Base-by-base conservation (phyloP, 129 eudicot genomes). In the Flaveria brownii region DNA sequence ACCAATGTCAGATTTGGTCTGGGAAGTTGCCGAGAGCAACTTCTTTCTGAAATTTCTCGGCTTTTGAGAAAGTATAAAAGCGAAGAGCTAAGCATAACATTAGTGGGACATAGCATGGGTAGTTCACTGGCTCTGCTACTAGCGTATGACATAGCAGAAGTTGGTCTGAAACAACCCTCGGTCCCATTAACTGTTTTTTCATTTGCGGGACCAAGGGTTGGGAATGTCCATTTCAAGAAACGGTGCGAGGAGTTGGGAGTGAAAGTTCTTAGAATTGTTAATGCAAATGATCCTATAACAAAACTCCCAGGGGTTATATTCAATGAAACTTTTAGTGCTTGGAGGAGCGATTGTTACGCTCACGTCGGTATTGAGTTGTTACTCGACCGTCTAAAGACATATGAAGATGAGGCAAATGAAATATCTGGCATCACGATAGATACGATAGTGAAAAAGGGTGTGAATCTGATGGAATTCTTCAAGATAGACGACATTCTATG, bases 21-120 rank as follows among this genome's bases (percentile, higher is more conserved):
- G 0, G 78, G 47, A 70, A 89, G 96, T 66, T 87, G 89, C 18
- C 91, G 96, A 0, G 89, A 87, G 41, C 96, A 89, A 17, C 85
- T 89, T 2, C 84, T 89, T 41, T 83, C 84, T 0, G 91, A 89
- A 54, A 33, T 89, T 18, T 81, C 85, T 4, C 77, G 89, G 17
- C 42, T 89, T 46, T 12, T 89, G n/a, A 85, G 62, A 51, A 85
- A 20, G 62, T 79, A 80, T 39, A 76, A 66, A 81, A 81, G 80
- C 0, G 91, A 87, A 61, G 87, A 87, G 28, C 0, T 83, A 20
- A 87, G 88, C 82, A 82, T 87, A 43, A 85, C 92, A 0, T 60
- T 87, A 33, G 86, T 81, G 0, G 92, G 92, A 1, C 92, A 87
- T 49, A 87, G 92, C 80, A 87, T 87, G 92, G 92, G 92, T 49